phyloP scores from a whole-genome alignment of 345 rosid species.

The Cardamine chenopodiifolia region DNA sequence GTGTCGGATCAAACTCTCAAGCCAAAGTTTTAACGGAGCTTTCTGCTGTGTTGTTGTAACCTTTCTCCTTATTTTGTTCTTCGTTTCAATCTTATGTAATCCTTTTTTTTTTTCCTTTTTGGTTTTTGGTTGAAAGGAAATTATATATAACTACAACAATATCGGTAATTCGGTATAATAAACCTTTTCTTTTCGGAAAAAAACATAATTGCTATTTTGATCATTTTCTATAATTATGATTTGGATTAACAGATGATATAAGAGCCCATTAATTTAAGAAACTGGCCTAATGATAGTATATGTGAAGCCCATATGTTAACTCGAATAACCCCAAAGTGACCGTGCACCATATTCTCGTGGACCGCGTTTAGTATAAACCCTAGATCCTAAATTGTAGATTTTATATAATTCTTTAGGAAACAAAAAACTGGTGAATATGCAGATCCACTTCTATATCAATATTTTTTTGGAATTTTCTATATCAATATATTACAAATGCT shows the following conservation, averaged over 20 bases:
- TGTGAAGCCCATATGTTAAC: neutral
- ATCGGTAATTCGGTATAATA: neutral
- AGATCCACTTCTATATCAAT: no score
- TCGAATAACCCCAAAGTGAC: no score
- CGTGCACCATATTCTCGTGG: no score
- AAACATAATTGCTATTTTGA: neutral
- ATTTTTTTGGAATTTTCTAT: no score
- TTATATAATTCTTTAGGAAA: no score
- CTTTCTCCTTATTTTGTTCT: conserved; percentile 20
- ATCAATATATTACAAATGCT: neutral
- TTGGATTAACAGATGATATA: neutral
- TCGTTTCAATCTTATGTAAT: neutral
- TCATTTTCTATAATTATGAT: neutral
- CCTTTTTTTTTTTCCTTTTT: neutral
- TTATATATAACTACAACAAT: neutral
- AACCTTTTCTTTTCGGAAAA: neutral
- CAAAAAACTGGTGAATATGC: no score
- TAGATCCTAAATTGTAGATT: no score
- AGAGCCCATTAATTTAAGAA: neutral
- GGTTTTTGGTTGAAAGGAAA: neutral
- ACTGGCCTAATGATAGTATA: neutral
- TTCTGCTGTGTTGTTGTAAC: conserved; percentile 27
- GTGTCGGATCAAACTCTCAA: conserved; percentile 23
- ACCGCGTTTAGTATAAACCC: no score
- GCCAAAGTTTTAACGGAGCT: conserved; percentile 31